phyloP scores from a whole-genome alignment of 2,329 filamentous ascomycete species.

The Scorias spongiosa region DNA sequence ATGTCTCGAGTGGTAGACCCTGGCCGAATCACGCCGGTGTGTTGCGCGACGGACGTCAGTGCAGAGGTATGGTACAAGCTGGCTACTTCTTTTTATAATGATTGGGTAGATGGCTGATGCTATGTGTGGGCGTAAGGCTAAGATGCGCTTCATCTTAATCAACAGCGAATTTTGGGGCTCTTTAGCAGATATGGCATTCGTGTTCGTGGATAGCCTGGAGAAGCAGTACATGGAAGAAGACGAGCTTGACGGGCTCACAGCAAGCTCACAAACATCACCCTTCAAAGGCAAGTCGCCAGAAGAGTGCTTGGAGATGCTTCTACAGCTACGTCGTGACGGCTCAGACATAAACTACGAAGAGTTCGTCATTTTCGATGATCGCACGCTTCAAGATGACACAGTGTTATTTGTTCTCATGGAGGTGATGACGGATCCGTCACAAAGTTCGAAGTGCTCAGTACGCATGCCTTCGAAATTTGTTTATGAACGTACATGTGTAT shows the following conservation, averaged over 20 bases:
- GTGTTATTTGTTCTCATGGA: not conserved
- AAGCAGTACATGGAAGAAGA: not conserved
- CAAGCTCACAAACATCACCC: not conserved
- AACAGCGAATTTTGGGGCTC: not conserved
- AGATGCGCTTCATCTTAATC: not conserved
- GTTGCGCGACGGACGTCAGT: not conserved
- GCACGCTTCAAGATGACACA: not conserved
- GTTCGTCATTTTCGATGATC: not conserved
- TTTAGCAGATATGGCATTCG: not conserved
- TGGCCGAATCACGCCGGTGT: not conserved
- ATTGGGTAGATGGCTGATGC: not conserved
- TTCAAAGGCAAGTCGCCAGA: not conserved
- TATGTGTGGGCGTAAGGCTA: not conserved
- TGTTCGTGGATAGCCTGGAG: not conserved
- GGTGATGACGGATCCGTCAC: not conserved
- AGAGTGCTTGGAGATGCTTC: not conserved
- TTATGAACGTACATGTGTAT: not conserved
- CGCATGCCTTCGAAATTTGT: not conserved
- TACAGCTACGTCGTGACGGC: not conserved
- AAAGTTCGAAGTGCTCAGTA: not conserved
- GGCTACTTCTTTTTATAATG: not conserved
- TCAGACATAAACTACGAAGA: not conserved
- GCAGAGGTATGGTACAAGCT: not conserved
- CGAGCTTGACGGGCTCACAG: not conserved
- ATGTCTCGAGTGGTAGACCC: not conserved